Conservation (phyloP, 495 filamentous ascomycete species). For the Penicillium dipodomyicola region DNA sequence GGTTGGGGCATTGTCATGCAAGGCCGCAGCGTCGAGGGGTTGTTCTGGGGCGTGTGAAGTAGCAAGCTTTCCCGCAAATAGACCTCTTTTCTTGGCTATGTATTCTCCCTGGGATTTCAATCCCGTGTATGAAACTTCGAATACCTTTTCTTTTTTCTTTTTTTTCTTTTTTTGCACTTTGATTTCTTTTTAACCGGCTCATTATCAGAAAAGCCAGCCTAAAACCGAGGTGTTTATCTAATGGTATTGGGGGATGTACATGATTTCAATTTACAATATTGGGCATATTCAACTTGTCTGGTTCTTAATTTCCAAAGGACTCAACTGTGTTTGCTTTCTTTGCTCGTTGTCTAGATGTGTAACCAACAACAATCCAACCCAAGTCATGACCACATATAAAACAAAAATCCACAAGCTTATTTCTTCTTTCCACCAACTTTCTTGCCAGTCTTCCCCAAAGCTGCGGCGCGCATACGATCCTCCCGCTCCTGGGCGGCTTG, state of each 20-base stretch:
- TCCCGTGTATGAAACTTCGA: slow-evolving; percentile 22
- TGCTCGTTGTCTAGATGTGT: slow-evolving; percentile 1
- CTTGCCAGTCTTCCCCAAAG: slow-evolving; percentile 30
- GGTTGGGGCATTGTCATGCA: slow-evolving; percentile 49
- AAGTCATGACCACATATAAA: slow-evolving; percentile 8
- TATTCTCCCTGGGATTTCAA: neutral
- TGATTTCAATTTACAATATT: slow-evolving; percentile 7
- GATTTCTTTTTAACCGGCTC: slow-evolving; percentile 9
- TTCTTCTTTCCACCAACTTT: slow-evolving; percentile 45
- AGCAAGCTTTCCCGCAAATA: neutral
- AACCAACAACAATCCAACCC: slow-evolving; percentile 1
- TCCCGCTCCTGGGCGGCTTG: slow-evolving; percentile 36
- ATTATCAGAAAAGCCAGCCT: slow-evolving; percentile 3
- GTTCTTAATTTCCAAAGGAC: neutral
- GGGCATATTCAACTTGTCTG: slow-evolving; percentile 1
- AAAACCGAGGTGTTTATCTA: slow-evolving; percentile 15
- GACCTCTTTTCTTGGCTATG: neutral
- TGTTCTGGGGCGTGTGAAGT: slow-evolving; percentile 49
- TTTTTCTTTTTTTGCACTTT: slow-evolving; percentile 5
- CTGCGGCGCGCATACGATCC: slow-evolving; percentile 33
- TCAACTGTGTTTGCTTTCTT: neutral
- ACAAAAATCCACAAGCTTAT: slow-evolving; percentile 10
- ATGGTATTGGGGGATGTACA: slow-evolving; percentile 16
- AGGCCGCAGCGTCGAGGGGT: slow-evolving; percentile 40
- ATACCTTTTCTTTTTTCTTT: neutral